Conservation (phyloP, 1,284 basidiomycete genomes). For the Mycosarcoma maydis region DNA sequence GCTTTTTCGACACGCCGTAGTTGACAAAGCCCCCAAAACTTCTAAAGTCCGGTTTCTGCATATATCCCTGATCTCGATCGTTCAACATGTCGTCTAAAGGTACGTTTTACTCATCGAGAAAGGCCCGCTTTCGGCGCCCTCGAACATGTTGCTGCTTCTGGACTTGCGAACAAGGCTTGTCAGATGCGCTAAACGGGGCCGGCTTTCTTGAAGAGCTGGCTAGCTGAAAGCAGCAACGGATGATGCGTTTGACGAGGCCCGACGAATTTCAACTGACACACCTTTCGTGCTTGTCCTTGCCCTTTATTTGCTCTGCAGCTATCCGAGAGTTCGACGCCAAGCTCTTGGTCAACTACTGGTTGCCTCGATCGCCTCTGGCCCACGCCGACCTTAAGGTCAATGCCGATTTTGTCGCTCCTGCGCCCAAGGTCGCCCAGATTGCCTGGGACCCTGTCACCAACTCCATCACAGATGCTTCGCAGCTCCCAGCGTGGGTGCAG, state of each 20-base stretch:
- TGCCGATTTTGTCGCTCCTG: slow-evolving; percentile 60
- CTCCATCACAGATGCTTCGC: slow-evolving; percentile 79
- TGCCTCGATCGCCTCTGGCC: slow-evolving; percentile 62
- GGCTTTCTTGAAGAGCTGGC: background rate
- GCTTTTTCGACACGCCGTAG: slow-evolving; percentile 3
- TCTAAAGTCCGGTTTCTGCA: background rate
- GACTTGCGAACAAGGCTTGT: too few relatives aligned
- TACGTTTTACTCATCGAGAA: slow-evolving; percentile 21
- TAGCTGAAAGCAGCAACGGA: too few relatives aligned
- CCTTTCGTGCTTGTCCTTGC: background rate
- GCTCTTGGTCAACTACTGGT: slow-evolving; percentile 67
- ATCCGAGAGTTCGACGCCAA: slow-evolving; percentile 67
- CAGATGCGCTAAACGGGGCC: too few relatives aligned
- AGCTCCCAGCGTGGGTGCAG: slow-evolving; percentile 82
- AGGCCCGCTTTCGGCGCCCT: background rate
- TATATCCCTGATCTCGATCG: slow-evolving; percentile 22
- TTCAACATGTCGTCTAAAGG: slow-evolving; percentile 53
- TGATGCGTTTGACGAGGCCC: too few relatives aligned
- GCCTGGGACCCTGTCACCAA: slow-evolving; percentile 85
- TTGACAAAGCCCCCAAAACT: slow-evolving; percentile 2
- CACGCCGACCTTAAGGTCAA: slow-evolving; percentile 56
- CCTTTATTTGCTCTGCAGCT: slow-evolving; percentile 25
- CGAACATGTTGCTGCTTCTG: too few relatives aligned
- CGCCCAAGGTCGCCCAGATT: slow-evolving; percentile 69
- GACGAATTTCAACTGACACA: too few relatives aligned